Evolutionary conservation across 106 monocot species (phyloP).

Genomic region (Vanilla planifolia): DNA sequence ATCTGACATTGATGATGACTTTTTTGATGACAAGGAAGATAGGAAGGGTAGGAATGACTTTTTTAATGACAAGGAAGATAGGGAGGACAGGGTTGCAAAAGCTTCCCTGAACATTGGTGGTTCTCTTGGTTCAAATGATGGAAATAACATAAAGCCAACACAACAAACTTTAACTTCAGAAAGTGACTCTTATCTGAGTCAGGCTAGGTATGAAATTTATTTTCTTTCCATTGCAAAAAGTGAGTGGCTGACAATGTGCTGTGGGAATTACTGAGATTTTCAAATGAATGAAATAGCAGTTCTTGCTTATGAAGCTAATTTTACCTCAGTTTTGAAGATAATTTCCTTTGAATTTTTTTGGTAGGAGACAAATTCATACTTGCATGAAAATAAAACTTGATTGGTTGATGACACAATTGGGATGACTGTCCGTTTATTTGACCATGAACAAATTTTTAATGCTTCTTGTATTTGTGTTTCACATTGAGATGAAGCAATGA

Average conservation of each 20-base stretch:
- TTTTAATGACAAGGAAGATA: constrained; percentile 11
- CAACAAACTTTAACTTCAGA: neutral
- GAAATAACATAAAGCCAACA: constrained; percentile 1
- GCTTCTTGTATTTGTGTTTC: neutral
- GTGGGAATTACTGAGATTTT: neutral
- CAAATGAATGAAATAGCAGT: neutral
- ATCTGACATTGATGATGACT: constrained; percentile 27
- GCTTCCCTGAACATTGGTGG: neutral
- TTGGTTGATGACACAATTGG: neutral
- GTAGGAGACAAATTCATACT: neutral
- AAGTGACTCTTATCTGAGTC: constrained; percentile 28
- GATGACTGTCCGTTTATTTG: neutral
- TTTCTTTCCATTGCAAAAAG: neutral
- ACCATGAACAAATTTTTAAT: neutral
- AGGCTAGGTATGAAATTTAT: constrained; percentile 35
- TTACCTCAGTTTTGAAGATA: neutral
- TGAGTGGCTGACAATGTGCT: neutral
- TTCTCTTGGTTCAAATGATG: neutral
- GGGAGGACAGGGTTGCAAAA: constrained; percentile 12
- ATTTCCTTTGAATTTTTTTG: neutral
- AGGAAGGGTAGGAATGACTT: constrained; percentile 28
- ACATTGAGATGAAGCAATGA: too few relatives aligned
- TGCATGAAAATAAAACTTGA: neutral
- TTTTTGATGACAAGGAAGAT: constrained; percentile 12
- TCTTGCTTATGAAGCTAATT: too few relatives aligned